A percentile compares a stretch with the other conserved stretches of the same genome.
These are phyloP conservation scores for Phytophthora macrochlamydospora DNA, from an alignment of 352 stramenopile genomes.

Conservation along the genomic window DNA sequence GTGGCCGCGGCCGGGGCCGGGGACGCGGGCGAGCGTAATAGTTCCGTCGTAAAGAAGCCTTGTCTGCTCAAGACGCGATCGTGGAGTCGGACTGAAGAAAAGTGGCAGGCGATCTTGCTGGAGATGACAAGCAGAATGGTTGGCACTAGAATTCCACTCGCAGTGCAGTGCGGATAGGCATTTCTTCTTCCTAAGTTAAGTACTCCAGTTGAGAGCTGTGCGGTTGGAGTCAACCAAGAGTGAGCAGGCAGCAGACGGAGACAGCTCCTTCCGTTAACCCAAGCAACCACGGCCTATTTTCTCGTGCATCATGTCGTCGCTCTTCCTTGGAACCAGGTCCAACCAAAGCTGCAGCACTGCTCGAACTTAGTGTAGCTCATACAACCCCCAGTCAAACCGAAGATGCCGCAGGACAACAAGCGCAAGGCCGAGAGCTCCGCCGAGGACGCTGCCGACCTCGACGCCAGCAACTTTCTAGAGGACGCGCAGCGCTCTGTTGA, in stretches of 20 bases:
- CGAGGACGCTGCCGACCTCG: conserved; percentile 35
- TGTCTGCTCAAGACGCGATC: not conserved
- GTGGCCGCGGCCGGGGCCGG: conserved; percentile 77
- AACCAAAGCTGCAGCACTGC: conserved; percentile 14
- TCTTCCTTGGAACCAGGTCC: not conserved
- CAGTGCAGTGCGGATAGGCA: conserved; percentile 22
- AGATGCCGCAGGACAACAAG: conserved; percentile 55
- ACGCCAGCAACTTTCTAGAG: conserved; percentile 68
- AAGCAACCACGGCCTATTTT: too few species aligned
- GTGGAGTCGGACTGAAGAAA: conserved; percentile 8
- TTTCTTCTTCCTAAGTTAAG: conserved; percentile 45
- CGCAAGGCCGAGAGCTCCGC: conserved; percentile 41
- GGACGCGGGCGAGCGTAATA: conserved; percentile 59
- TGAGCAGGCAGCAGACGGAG: not conserved
- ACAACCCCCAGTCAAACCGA: conserved; percentile 17
- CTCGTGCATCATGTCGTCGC: too few species aligned
- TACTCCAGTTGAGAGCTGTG: conserved; percentile 29
- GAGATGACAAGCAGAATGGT: conserved; percentile 8
- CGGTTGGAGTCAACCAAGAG: not conserved
- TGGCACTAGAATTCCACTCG: conserved; percentile 19
- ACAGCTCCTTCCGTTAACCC: too few species aligned
- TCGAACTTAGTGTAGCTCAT: conserved; percentile 39
- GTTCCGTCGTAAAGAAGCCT: conserved; percentile 11
- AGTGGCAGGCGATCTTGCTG: too few species aligned
- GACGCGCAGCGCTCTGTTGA: conserved; percentile 79